phyloP scores from a whole-genome alignment of 2,329 filamentous ascomycete species.

The Aspergillus sp. region DNA sequence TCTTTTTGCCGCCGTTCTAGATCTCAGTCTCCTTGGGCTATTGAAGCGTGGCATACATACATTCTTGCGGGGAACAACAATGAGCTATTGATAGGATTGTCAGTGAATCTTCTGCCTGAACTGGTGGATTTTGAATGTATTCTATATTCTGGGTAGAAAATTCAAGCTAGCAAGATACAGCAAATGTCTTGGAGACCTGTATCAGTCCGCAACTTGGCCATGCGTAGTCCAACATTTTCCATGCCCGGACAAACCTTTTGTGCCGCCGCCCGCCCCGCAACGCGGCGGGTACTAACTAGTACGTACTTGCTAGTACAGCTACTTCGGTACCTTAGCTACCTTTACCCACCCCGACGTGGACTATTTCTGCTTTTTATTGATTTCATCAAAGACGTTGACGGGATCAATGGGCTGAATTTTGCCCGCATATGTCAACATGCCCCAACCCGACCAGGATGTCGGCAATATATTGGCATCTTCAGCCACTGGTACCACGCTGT shows the following conservation, averaged over 20 bases:
- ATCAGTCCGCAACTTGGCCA: neutral
- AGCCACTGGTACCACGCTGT: conserved; percentile 74
- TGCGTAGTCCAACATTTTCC: no score
- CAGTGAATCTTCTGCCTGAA: no score
- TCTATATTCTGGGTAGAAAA: neutral
- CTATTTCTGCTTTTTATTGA: no score
- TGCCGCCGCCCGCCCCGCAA: no score
- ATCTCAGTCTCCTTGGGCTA: neutral
- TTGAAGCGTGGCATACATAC: neutral
- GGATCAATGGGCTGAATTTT: neutral
- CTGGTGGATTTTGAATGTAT: neutral
- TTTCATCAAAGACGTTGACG: no score
- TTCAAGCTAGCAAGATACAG: neutral
- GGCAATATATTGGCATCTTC: conserved; percentile 28
- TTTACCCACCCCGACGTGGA: no score
- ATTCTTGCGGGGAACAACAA: neutral
- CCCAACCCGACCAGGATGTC: conserved; percentile 16
- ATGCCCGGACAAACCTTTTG: no score
- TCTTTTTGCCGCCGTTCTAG: conserved; percentile 86
- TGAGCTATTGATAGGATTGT: no score
- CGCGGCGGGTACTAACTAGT: no score
- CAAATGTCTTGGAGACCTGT: neutral
- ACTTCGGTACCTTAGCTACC: no score
- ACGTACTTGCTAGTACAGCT: no score
- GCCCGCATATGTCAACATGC: conserved; percentile 14